Percentiles rank a stretch among this genome's conserved stretches.
These are phyloP conservation scores for Penicillium sp. DNA, from an alignment of 2,329 filamentous ascomycete genomes.

Conservation along the genomic window DNA sequence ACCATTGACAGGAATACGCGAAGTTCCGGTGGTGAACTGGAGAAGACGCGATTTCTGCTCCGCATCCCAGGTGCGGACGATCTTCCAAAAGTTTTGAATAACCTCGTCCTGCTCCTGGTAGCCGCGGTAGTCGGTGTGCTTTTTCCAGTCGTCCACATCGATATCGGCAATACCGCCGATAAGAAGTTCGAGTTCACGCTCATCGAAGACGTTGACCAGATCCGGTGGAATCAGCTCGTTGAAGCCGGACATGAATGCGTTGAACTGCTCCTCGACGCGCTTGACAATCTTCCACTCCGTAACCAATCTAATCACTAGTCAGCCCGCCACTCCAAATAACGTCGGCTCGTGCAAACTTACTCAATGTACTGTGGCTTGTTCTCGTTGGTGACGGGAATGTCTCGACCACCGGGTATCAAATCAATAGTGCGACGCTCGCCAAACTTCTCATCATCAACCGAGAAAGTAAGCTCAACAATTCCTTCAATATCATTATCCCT, in stretches of 20 bases:
- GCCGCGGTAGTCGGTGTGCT: conserved; percentile 97
- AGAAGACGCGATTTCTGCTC: conserved; percentile 95
- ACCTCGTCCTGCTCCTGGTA: conserved; percentile 98
- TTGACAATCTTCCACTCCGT: conserved; percentile 99
- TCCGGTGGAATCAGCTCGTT: conserved; percentile 95
- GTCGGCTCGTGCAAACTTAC: conserved; percentile 43
- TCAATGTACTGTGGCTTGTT: conserved; percentile 99
- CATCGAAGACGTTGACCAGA: conserved; percentile 96
- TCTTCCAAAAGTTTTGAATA: conserved; percentile 97
- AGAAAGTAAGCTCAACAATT: conserved; percentile 92
- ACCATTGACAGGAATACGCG: conserved; percentile 95
- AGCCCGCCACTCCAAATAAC: background rate
- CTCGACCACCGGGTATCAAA: conserved; percentile 78
- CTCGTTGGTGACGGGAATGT: conserved; percentile 95
- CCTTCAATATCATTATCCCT: conserved; percentile 93
- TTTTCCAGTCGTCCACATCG: conserved; percentile 99
- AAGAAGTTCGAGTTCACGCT: conserved; percentile 90
- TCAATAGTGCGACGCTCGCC: conserved; percentile 92
- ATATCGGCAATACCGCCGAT: conserved; percentile 99
- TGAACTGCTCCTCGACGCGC: conserved; percentile 96
- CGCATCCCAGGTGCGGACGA: conserved; percentile 90
- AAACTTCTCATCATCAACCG: conserved; percentile 94
- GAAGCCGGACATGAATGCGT: conserved; percentile 95
- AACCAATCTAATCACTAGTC: conserved; percentile 59
- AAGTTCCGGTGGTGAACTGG: conserved; percentile 96